Evolutionary conservation across 2,329 filamentous ascomycete species (phyloP).

Genomic region (Coleophoma crateriformis): DNA sequence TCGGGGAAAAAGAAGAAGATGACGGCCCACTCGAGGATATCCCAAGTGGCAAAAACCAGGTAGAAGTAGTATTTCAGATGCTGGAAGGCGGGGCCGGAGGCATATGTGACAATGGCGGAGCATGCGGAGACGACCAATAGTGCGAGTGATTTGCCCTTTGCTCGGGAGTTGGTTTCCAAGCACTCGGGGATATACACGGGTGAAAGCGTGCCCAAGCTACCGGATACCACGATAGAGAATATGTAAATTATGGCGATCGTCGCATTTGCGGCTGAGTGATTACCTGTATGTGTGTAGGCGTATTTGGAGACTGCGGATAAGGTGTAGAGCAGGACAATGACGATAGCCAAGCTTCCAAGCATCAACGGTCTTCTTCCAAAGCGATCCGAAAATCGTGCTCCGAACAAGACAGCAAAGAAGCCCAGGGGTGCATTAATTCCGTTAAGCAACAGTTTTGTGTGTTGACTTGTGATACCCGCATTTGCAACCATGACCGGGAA

Average conservation of each 20-base stretch:
- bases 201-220: constrained; percentile 45
- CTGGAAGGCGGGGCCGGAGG: constrained; percentile 29
- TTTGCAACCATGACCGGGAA: constrained; percentile 17
- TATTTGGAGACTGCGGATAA: constrained; percentile 43
- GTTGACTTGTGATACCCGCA: constrained; percentile 26
- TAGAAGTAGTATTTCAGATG: constrained; percentile 30
- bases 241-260: constrained; percentile 47
- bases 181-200: constrained; percentile 44
- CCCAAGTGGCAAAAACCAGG: constrained; percentile 25
- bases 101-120: constrained; percentile 29
- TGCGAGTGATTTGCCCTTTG: constrained; percentile 34
- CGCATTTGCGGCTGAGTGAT: constrained; percentile 32
- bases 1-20: constrained; percentile 48
- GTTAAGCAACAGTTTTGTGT: constrained; percentile 36
- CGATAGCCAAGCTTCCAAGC: constrained; percentile 39
- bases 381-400: constrained; percentile 15
- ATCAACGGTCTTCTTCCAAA: constrained; percentile 32
- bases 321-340: constrained; percentile 40
- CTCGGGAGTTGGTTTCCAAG: constrained; percentile 36
- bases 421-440: constrained; percentile 22
- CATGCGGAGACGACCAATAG: constrained; percentile 34
- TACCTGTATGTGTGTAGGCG: constrained; percentile 17
- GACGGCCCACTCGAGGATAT: constrained; percentile 30
- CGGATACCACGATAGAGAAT: constrained; percentile 45
- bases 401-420: constrained; percentile 29